Percentiles rank a stretch among this genome's conserved stretches.
phyloP scores from a whole-genome alignment of 1,284 basidiomycete species.

The Trichosporon asahii region DNA sequence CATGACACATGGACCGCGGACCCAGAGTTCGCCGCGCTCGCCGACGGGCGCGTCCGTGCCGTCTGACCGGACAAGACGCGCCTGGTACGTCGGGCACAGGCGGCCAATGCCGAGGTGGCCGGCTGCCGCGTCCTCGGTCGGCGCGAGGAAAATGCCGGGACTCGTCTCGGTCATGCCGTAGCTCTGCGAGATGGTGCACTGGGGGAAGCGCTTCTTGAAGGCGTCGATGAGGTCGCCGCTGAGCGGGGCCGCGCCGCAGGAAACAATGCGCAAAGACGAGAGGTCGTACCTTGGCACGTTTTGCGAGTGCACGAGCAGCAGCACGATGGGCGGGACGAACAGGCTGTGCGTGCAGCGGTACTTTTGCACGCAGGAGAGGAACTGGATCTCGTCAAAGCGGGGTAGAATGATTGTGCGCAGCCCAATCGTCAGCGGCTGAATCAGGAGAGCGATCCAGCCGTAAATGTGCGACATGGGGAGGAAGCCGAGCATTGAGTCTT shows the following conservation, averaged over 20 bases:
- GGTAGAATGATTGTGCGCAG: conserved; percentile 65
- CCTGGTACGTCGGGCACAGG: conserved; percentile 72
- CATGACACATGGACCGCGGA: conserved; percentile 65
- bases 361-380: not conserved
- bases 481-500: conserved; percentile 19
- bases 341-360: conserved; percentile 55
- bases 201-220: conserved; percentile 22
- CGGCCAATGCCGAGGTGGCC: conserved; percentile 57
- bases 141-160: conserved; percentile 37
- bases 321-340: conserved; percentile 79
- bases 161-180: conserved; percentile 55
- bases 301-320: conserved; percentile 54
- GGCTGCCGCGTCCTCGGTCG: conserved; percentile 16
- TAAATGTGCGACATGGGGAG: conserved; percentile 25
- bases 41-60: conserved; percentile 55
- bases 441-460: conserved; percentile 52
- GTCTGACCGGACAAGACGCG: conserved; percentile 60
- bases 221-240: conserved; percentile 50
- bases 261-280: conserved; percentile 60
- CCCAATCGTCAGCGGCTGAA: conserved; percentile 61
- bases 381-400: conserved; percentile 56
- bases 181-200: conserved; percentile 41
- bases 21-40: conserved; percentile 72
- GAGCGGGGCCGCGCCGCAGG: conserved; percentile 79
- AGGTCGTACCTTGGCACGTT: conserved; percentile 68